Evolutionary conservation across 73 alveolate species (phyloP).

Genomic region (Blepharisma japonicum): DNA sequence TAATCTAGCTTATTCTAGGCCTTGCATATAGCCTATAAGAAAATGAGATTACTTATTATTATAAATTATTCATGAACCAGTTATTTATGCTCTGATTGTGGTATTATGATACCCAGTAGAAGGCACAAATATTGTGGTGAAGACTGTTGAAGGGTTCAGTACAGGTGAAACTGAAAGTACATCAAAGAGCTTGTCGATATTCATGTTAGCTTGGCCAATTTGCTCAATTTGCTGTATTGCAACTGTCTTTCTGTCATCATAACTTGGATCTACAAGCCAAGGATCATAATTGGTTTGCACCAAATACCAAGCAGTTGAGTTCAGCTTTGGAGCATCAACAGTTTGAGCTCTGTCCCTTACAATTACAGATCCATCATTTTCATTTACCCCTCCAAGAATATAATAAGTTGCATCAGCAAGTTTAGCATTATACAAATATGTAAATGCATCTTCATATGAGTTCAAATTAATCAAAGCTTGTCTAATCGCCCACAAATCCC

Average conservation of each 20-base stretch:
- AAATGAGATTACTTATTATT: no score
- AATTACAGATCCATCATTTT: slow-evolving; percentile 24
- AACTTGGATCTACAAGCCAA: slow-evolving; percentile 22
- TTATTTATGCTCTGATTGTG: background rate
- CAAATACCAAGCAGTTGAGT: slow-evolving; percentile 10
- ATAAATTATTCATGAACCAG: no score
- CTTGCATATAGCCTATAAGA: no score
- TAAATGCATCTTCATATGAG: background rate
- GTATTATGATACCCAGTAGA: slow-evolving; percentile 18
- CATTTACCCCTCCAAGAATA: background rate
- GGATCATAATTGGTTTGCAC: slow-evolving; percentile 25
- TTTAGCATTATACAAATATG: slow-evolving; percentile 3
- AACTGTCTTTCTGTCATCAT: background rate
- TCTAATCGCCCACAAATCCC: slow-evolving; percentile 19
- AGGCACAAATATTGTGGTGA: slow-evolving; percentile 21
- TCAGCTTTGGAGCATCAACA: background rate
- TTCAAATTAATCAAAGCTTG: background rate
- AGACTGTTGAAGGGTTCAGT: slow-evolving; percentile 27
- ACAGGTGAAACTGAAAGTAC: slow-evolving; percentile 4
- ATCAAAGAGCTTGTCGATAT: background rate
- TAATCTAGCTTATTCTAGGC: no score
- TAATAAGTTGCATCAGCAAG: slow-evolving; percentile 28
- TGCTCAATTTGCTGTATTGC: slow-evolving; percentile 4
- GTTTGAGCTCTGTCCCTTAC: slow-evolving; percentile 26
- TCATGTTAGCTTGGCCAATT: slow-evolving; percentile 24